A percentile compares a stretch with the other conserved stretches of the same genome.
Evolutionary conservation across 352 stramenopile species (phyloP).

Genomic region (Elongisporangium undulatum): DNA sequence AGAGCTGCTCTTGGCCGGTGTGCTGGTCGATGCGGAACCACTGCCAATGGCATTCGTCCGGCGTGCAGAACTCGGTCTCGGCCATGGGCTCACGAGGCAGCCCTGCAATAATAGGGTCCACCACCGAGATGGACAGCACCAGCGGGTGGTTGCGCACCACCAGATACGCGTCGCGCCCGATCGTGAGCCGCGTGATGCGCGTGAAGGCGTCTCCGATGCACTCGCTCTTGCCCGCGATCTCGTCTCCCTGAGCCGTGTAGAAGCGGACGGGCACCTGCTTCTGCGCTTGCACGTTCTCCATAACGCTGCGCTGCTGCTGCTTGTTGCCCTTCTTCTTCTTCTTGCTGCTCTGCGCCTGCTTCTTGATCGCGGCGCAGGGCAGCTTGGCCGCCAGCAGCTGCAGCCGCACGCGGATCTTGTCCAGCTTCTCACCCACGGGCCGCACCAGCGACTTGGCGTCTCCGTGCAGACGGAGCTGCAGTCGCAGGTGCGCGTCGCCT

Average conservation of each 20-base stretch:
- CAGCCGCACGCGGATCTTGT: conserved; percentile 55
- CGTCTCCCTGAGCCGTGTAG: conserved; percentile 18
- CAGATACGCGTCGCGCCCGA: conserved; percentile 37
- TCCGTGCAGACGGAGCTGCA: conserved; percentile 39
- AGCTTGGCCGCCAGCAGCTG: conserved; percentile 39
- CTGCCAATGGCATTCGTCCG: conserved; percentile 54
- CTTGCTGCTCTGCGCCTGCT: conserved; percentile 1
- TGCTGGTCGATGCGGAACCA: conserved; percentile 40
- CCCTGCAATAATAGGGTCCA: conserved; percentile 42
- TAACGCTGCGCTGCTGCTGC: conserved; percentile 10
- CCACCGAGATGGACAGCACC: conserved; percentile 36
- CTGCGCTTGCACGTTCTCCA: not conserved
- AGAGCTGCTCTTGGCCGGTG: conserved; percentile 9
- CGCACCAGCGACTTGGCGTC: conserved; percentile 56
- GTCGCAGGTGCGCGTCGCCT: conserved; percentile 40
- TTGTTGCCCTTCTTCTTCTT: conserved; percentile 21
- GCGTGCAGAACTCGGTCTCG: conserved; percentile 55
- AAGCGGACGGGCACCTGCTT: conserved; percentile 36
- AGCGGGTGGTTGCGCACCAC: conserved; percentile 61
- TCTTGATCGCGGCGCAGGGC: not conserved
- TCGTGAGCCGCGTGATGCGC: conserved; percentile 29
- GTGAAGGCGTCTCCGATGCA: conserved; percentile 43
- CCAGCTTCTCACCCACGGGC: conserved; percentile 28
- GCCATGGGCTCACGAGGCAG: conserved; percentile 42
- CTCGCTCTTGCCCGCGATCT: conserved; percentile 26